phyloP scores from a whole-genome alignment of 2,329 filamentous ascomycete genomes.

The Hypoxylon sp. region DNA sequence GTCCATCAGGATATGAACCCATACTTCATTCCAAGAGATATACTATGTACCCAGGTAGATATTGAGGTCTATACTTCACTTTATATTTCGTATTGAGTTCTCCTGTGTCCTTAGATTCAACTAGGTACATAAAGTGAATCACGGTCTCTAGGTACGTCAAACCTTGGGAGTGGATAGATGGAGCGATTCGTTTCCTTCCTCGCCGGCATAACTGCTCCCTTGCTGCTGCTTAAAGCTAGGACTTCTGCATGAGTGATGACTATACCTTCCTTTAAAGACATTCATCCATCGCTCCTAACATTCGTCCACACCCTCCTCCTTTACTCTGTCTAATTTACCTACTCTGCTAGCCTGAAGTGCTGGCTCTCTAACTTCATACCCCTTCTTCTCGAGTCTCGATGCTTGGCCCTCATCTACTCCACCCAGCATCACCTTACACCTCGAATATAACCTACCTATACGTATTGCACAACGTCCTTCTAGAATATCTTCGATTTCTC shows the following conservation, averaged over 20 bases:
- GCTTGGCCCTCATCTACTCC: not conserved
- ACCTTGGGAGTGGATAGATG: not conserved
- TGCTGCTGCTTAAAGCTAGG: not conserved
- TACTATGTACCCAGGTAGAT: no score
- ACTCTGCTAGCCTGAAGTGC: not conserved
- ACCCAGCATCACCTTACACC: constrained; percentile 12
- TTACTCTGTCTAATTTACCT: not conserved
- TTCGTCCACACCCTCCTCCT: not conserved
- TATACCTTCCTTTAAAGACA: not conserved
- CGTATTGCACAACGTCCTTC: constrained; percentile 3
- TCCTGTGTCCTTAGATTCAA: no score
- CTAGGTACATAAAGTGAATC: no score
- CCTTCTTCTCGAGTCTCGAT: constrained; percentile 6
- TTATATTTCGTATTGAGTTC: no score
- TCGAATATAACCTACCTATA: constrained; percentile 22
- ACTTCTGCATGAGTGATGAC: not conserved
- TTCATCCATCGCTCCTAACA: not conserved
- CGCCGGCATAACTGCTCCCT: not conserved
- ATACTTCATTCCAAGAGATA: no score
- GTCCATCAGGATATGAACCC: no score
- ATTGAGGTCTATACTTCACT: no score
- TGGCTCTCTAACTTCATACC: not conserved
- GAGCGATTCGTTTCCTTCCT: constrained; percentile 5
- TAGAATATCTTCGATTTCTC: constrained; percentile 6
- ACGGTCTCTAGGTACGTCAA: not conserved